These are phyloP conservation scores for Tetrapisispora pingtungensis DNA, from an alignment of 805 yeast species.

Conservation along the genomic window DNA sequence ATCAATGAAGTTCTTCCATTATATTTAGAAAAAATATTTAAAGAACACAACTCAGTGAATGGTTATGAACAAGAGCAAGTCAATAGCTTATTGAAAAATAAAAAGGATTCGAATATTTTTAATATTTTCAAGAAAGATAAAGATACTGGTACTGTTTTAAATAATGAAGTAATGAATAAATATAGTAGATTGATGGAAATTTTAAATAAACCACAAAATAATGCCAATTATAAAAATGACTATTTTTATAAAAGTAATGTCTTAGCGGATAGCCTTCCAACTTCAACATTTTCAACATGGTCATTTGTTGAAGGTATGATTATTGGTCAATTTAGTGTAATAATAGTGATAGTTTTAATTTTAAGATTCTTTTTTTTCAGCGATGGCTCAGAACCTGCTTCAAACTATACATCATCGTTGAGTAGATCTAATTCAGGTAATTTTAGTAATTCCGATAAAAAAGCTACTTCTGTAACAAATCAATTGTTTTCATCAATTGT, in stretches of 20 bases:
- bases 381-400: slow-evolving; percentile 39
- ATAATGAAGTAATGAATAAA: not conserved
- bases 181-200: not conserved
- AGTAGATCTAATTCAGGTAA: not conserved
- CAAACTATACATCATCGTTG: slow-evolving; percentile 2
- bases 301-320: slow-evolving; percentile 71
- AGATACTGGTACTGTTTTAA: not conserved
- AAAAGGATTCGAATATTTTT: slow-evolving; percentile 2
- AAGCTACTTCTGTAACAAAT: not conserved
- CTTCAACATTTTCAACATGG: slow-evolving; percentile 33
- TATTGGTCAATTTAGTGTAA: slow-evolving; percentile 64
- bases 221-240: not conserved
- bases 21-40: slow-evolving; percentile 28
- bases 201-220: not conserved
- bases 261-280: not conserved
- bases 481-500: slow-evolving; percentile 18
- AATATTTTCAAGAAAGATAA: not conserved
- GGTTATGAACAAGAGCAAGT: not conserved
- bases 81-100: slow-evolving; percentile 7
- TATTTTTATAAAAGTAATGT: not conserved
- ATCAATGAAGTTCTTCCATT: slow-evolving; percentile 28
- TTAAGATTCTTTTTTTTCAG: slow-evolving; percentile 70
- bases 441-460: not conserved
- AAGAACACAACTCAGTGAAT: not conserved
- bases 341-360: slow-evolving; percentile 51